phyloP scores from a whole-genome alignment of 2,329 filamentous ascomycete species.

The Colletotrichum chrysophilum region DNA sequence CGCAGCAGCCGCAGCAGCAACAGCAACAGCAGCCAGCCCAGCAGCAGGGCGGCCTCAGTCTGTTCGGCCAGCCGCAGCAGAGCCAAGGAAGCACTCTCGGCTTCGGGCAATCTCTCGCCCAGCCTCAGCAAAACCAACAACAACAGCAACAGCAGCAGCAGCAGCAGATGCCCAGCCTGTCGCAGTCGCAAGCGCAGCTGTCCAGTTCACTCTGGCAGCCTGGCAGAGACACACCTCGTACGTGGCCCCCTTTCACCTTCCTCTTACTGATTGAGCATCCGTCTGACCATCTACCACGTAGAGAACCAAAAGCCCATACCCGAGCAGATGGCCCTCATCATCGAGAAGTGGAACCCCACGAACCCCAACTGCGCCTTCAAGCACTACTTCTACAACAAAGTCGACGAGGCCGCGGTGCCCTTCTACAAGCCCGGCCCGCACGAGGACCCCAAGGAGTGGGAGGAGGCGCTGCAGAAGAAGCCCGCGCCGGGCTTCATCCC shows the following conservation, averaged over 20 bases:
- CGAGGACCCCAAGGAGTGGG: conserved; percentile 82
- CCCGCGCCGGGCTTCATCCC: conserved; percentile 79
- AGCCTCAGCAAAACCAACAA: conserved; percentile 39
- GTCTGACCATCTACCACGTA: background rate
- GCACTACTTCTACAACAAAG: conserved; percentile 87
- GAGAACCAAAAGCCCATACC: conserved; percentile 74
- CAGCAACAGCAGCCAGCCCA: conserved; percentile 38
- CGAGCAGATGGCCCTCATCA: conserved; percentile 74
- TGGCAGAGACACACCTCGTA: conserved; percentile 55
- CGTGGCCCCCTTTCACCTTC: conserved; percentile 18
- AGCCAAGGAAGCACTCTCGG: conserved; percentile 39
- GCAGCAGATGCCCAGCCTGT: conserved; percentile 47
- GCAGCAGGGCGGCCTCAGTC: conserved; percentile 30
- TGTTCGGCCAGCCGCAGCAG: conserved; percentile 44
- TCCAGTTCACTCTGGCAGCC: conserved; percentile 60
- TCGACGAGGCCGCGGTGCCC: conserved; percentile 75
- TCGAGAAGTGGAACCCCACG: conserved; percentile 76
- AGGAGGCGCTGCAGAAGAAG: conserved; percentile 81
- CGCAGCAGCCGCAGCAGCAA: conserved; percentile 33
- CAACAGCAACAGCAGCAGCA: conserved; percentile 49
- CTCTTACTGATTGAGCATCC: background rate
- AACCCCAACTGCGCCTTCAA: conserved; percentile 76
- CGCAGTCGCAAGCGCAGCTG: conserved; percentile 51
- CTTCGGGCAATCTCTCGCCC: conserved; percentile 37
- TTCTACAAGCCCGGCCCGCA: conserved; percentile 74